A percentile compares a stretch with the other conserved stretches of the same genome.
Evolutionary conservation across 208 protist species (phyloP).

Genomic region (Crithidia acanthocephali): DNA sequence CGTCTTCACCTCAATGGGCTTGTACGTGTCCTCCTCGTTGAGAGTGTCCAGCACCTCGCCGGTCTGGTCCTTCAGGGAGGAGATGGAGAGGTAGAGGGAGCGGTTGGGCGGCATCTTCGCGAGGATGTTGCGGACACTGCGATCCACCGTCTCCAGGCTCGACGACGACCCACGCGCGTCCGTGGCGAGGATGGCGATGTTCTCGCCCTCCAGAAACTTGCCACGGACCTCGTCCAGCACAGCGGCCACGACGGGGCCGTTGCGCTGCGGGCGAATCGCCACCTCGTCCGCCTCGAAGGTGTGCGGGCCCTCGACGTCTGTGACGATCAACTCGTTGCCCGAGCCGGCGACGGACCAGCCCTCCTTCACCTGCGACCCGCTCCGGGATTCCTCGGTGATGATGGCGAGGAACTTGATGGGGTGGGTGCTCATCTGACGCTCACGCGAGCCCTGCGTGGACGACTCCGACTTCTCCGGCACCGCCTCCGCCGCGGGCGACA

Average conservation of each 20-base stretch:
- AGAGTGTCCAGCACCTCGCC: constrained; percentile 40
- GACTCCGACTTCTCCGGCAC: background rate
- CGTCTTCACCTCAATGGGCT: constrained; percentile 25
- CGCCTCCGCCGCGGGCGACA: background rate
- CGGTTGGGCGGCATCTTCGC: constrained; percentile 28
- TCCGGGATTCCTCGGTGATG: constrained; percentile 48
- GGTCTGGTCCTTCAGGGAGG: constrained; percentile 35
- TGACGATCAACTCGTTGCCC: constrained; percentile 41
- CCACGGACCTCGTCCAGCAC: constrained; percentile 45
- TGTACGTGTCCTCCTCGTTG: constrained; percentile 25
- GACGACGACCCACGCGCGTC: constrained; percentile 50
- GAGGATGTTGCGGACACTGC: constrained; percentile 46
- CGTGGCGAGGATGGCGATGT: constrained; percentile 54
- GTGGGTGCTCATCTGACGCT: background rate
- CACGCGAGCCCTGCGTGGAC: constrained; percentile 1
- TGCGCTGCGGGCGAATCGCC: constrained; percentile 37
- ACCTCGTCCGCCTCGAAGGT: constrained; percentile 52
- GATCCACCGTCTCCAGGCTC: constrained; percentile 54
- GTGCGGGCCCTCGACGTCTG: constrained; percentile 42
- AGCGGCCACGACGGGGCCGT: constrained; percentile 31
- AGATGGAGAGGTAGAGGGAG: constrained; percentile 50
- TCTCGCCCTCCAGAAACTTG: constrained; percentile 52
- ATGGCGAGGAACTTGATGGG: constrained; percentile 38
- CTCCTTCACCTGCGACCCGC: constrained; percentile 33
- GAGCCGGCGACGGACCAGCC: constrained; percentile 41